These are phyloP conservation scores for Pharnaceum exiguum DNA, from an alignment of 148 eudicot genomes.

Conservation along the genomic window DNA sequence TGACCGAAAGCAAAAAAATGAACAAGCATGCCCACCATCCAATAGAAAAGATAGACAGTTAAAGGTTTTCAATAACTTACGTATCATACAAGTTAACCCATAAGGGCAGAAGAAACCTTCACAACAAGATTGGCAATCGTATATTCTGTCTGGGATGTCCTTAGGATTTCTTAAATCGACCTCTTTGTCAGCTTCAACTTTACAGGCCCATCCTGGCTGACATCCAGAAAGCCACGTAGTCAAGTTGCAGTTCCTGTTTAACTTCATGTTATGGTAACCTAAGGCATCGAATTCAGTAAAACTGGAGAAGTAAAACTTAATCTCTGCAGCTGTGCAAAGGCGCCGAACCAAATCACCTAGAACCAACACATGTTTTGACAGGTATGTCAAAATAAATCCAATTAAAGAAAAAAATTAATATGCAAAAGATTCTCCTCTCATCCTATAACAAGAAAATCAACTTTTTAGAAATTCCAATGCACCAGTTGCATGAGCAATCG, in stretches of 20 bases:
- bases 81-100: constrained; percentile 87
- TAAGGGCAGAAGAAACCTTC: constrained; percentile 88
- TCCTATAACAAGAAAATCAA: too few relatives aligned
- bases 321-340: constrained; percentile 71
- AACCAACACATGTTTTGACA: not conserved
- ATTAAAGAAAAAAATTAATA: not conserved
- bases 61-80: constrained; percentile 39
- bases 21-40: not conserved
- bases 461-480: too few relatives aligned
- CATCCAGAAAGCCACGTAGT: constrained; percentile 74
- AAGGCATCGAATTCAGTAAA: constrained; percentile 31
- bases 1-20: not conserved
- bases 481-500: too few relatives aligned
- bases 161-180: constrained; percentile 44
- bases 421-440: not conserved
- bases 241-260: constrained; percentile 68
- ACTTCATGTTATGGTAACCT: constrained; percentile 32
- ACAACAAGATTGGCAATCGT: constrained; percentile 61
- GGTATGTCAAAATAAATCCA: not conserved
- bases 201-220: constrained; percentile 98
- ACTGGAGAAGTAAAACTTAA: constrained; percentile 44
- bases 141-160: constrained; percentile 55
- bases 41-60: not conserved
- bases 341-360: constrained; percentile 58
- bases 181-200: constrained; percentile 28